Percentiles rank a stretch among this genome's conserved stretches.
Conservation (phyloP, 2,329 filamentous ascomycete genomes). For the Sporothrix phasma region DNA sequence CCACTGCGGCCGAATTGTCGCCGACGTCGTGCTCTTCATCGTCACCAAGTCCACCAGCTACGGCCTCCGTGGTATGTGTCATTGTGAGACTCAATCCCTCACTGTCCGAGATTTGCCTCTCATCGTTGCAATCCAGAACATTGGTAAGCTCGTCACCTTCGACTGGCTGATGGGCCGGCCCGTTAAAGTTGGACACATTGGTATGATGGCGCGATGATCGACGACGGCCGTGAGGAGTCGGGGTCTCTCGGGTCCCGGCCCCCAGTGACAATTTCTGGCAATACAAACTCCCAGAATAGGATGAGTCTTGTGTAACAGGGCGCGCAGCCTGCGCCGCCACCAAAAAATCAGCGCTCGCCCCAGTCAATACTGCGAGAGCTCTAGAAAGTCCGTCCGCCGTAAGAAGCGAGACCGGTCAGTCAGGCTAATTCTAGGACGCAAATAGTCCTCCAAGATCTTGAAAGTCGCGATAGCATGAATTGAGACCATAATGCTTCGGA, state of each 20-base stretch:
- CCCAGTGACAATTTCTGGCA: constrained; percentile 28
- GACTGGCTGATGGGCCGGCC: constrained; percentile 41
- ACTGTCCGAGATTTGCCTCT: constrained; percentile 70
- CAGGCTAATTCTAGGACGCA: constrained; percentile 77
- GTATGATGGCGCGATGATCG: constrained; percentile 54
- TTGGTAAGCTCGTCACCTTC: constrained; percentile 55
- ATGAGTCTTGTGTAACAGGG: constrained; percentile 34
- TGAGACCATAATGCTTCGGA: constrained; percentile 93
- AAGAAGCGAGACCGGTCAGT: constrained; percentile 61
- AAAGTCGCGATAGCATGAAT: constrained; percentile 98
- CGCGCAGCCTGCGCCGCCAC: constrained; percentile 37
- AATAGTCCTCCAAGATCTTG: constrained; percentile 90
- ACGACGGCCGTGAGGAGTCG: constrained; percentile 32
- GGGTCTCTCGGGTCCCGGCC: not conserved
- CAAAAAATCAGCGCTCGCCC: constrained; percentile 53
- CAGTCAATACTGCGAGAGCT: constrained; percentile 64
- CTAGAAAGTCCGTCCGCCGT: constrained; percentile 52
- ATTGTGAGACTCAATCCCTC: constrained; percentile 51
- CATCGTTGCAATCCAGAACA: constrained; percentile 84
- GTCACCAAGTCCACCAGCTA: constrained; percentile 84
- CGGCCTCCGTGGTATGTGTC: constrained; percentile 62
- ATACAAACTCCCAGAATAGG: constrained; percentile 22
- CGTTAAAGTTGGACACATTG: constrained; percentile 39
- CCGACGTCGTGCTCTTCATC: constrained; percentile 65
- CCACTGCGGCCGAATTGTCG: constrained; percentile 80